Evolutionary conservation across 1,284 basidiomycete species (phyloP), one percentile per base, ranked within the genome.

Genomic region (Trametes versicolor): DNA sequence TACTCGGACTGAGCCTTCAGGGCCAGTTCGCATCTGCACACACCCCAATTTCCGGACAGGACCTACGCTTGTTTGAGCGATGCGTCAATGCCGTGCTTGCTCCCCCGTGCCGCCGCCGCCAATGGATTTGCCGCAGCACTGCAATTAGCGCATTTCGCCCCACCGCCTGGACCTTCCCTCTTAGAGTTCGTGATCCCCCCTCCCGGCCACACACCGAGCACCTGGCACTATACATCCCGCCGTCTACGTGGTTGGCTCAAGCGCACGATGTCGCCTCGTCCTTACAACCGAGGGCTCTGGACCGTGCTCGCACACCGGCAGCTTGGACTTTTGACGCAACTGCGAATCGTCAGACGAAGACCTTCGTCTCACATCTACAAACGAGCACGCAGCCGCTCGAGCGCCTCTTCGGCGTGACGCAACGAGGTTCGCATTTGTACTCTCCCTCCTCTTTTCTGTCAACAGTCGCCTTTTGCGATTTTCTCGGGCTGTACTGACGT

Each of bases 11-110:
- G n/a, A n/a, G 34, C 27, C 1, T 6, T 32, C 54, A 56, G 45
- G 47, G 12, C 43, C 39, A 21, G 25, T 27, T 21, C 36, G 15
- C 34, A 17, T 34, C 13, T 39, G 34, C 47, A 17, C 19, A 6
- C 7, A 41, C 48, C 58, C 58, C 58, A 32, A 41, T 34, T 50
- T 19, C 29, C 47, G 5, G 36, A 6, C 58, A 29, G 51, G 25
- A 13, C 32, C n/a, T 55, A 43, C 60, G 52, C n/a, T 43, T 50
- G 21, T 50, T n/a, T 56, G 60, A 56, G 47, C 12, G 41, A 47
- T 17, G 19, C 27, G 25, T 55, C 27, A 19, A 13, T 50, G 60
- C 47, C 53, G 60, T 34, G 23, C 32, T 5, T 9, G 19, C 21
- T 62, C 43, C 55, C 53, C 25, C 19, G 23, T 34, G 58, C 50